Base-by-base conservation (phyloP, 306 rosid genomes). In the Erythrophleum fordii region DNA sequence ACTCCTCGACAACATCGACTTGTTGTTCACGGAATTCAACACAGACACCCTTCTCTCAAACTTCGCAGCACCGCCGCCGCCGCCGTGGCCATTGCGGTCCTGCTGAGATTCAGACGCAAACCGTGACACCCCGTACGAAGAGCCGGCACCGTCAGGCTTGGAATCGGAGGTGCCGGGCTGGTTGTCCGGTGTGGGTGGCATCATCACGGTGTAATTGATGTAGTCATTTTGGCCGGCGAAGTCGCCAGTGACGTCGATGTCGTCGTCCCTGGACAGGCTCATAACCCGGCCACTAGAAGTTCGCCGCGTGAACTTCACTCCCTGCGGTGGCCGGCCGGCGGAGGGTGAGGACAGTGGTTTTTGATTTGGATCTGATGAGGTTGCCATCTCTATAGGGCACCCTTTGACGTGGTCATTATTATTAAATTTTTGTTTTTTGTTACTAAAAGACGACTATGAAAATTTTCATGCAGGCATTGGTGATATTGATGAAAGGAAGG, bases 171-270 rank as follows among this genome's bases (percentile, higher is more conserved):
- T 62, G n/a, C 60, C 81, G 0, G 94, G 97, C 64, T 91, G 94
- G 73, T 93, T 93, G 73, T 93, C 98, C 0, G 97, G 98, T 23
- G 98, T 93, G 2, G 89, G 95, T 5, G 98, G 98, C 94, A 93
- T 83, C 91, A 87, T 72, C 17, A 93, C 98, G 2, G 97, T 93
- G 90, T 93, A 93, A 68, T 91, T 88, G 23, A 87, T 88, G 83
- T 88, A 93, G 58, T 93, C 97, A 69, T 80, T 84, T 80, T 82
- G 93, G 6, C 88, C 83, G 0, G 87, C 26, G 65, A 85, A 75
- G 1, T 91, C 97, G 25, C 94, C 90, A 0, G 90, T 86, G 70
- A 86, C 48, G 60, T 91, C 92, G 3, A 86, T 37, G 67, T 93
- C 94, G 5, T 93, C 94, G 41, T 91, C 94, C 55, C 93, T 81